Evolutionary conservation across 768 basidiomycete genomes (phyloP), one percentile per base, ranked within the genome.

Genomic region (Leccinum fibrillosum): DNA sequence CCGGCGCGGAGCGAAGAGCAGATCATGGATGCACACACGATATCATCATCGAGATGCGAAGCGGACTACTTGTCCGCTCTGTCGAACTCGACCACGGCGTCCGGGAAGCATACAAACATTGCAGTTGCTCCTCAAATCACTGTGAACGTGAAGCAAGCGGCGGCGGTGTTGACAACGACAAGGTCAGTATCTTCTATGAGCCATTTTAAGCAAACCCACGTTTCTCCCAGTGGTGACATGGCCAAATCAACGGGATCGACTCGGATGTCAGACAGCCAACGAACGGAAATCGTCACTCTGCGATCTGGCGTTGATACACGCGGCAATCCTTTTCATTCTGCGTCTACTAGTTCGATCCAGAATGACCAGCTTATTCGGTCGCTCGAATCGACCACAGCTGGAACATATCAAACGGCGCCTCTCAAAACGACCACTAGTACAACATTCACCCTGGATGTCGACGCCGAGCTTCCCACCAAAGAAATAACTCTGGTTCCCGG

Each of bases 101-200:
- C 32, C 21, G 44, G 35, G 26, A 51, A 45, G 44, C 11, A 3
- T 21, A n/a, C 37, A 0, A 12, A 5, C 4, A 8, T 21, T 21
- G 37, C 42, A 5, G 35, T 34, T 8, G 48, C 53, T 10, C 62
- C 62, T 42, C 55, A 57, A 28, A 54, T 53, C 9, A 25, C 3
- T 42, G 15, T 57, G 17, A 37, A 35, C 9, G 32, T 13, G 21
- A 19, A 53, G 19, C 44, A 59, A 35, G 19, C 56, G 5, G 23
- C 2, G 9, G 34, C 45, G 19, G 15, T 32, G 1, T 35, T 39
- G n/a, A 49, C 9, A 11, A 25, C 2, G 2, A 30, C 28, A 6
- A 52, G 23, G 62, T 66, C 13, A 58, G 53, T 11, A 1, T 23
- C 9, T 19, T 49, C 32, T 23, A 11, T 49, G 5, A 2, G 19